Conservation (phyloP, 164 flowering plant species). For the Berberis vulgaris region DNA sequence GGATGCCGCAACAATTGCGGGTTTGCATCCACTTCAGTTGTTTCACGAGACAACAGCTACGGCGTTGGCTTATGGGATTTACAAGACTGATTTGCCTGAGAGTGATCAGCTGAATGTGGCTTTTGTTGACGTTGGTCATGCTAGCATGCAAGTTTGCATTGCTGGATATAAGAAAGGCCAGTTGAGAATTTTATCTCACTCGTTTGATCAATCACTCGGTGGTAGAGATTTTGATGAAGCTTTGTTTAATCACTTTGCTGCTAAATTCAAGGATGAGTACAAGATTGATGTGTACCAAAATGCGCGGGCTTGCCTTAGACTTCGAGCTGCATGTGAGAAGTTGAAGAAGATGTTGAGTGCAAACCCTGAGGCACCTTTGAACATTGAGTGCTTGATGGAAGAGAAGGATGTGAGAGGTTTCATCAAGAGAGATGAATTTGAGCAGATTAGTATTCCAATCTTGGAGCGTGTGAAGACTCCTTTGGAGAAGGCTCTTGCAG, state of each 20-base stretch:
- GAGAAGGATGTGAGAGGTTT: constrained; percentile 83
- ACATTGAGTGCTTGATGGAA: constrained; percentile 95
- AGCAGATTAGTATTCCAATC: constrained; percentile 62
- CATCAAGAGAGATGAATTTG: constrained; percentile 87
- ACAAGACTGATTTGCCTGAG: constrained; percentile 87
- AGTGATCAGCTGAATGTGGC: constrained; percentile 78
- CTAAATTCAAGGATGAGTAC: constrained; percentile 64
- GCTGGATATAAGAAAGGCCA: constrained; percentile 87
- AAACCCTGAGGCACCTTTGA: constrained; percentile 77
- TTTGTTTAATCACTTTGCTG: constrained; percentile 69
- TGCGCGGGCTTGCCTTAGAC: constrained; percentile 74
- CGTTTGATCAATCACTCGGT: constrained; percentile 67
- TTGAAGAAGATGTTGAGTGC: constrained; percentile 87
- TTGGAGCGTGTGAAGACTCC: constrained; percentile 80
- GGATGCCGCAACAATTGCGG: constrained; percentile 92
- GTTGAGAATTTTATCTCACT: constrained; percentile 60
- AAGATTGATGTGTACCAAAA: constrained; percentile 72
- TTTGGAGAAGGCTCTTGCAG: constrained; percentile 67
- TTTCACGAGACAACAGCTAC: constrained; percentile 89
- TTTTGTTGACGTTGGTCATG: constrained; percentile 80
- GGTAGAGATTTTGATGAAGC: constrained; percentile 92
- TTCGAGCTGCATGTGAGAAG: constrained; percentile 76
- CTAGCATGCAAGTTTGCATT: constrained; percentile 86
- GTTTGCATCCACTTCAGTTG: constrained; percentile 69
- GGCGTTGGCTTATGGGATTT: constrained; percentile 87